Base-by-base conservation (phyloP, 495 filamentous ascomycete genomes). In the Lindgomyces ingoldianus region DNA sequence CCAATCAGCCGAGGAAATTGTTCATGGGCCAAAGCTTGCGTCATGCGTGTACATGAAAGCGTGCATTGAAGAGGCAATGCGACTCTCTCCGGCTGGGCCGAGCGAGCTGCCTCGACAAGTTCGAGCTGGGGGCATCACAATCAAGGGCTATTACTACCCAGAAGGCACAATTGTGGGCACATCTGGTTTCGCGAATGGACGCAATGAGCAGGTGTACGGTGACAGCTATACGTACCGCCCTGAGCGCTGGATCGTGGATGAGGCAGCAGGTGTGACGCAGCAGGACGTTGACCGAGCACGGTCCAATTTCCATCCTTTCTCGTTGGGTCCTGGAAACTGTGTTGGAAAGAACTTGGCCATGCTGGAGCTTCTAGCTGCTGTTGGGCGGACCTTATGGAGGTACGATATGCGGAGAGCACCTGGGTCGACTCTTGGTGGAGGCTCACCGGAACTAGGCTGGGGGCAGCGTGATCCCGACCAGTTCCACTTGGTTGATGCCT, bases 1-100 rank as follows among this genome's bases (percentile, higher is more conserved):
- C 62, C 9, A 27, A 0, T 55, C 49, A 1, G n/a, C 52, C 4
- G 62, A 71, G 0, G 73, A 77, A 14, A 76, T 79, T 60, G 25
- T 25, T 16, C 19, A 39, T 18, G 75, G 75, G 2, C 48, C 69
- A 4, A 62, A 65, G 39, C 73, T 75, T 0, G 55, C 69, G 14
- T 27, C 21, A 14, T 62, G 49, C 36, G 30, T 25, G 6, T 62
- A 55, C 24, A 19, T 62, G 39, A 3, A 24, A 11, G 59, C 59
- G 3, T 50, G 46, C 24, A 62, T 62, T 18, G 36, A 62, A 3
- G 59, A 62, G 39, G 22, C 48, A 18, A 18, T 62, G 33, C 49
- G 49, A 10, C 6, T 62, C 4, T 22, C 59, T 6, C 48, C 59
- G 8, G 30, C 30, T 30, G 59, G 48, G 2, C 48, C 59, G 3